Evolutionary conservation across 148 eudicot species (phyloP).

Genomic region (Gaultheria prostrata): DNA sequence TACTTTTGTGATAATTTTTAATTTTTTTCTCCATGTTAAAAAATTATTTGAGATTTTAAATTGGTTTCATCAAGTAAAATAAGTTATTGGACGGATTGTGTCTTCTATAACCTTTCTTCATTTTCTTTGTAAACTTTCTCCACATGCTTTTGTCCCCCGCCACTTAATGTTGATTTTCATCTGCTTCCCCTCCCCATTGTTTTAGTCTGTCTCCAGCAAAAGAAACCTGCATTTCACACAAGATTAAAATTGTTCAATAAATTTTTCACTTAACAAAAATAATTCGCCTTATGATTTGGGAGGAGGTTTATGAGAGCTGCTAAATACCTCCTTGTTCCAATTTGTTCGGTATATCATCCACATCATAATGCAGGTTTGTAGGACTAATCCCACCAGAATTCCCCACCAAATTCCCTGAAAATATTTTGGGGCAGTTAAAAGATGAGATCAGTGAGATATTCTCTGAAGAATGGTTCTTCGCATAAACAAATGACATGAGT

Average conservation of each 20-base stretch:
- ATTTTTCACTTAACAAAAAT: background rate
- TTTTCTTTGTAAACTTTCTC: no score
- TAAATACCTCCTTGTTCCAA: constrained; percentile 3
- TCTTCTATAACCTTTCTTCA: no score
- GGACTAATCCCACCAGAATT: background rate
- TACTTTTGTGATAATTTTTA: no score
- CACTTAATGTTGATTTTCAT: no score
- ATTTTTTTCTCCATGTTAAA: no score
- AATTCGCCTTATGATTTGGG: background rate
- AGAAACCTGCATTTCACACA: constrained; percentile 6
- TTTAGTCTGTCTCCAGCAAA: constrained; percentile 12
- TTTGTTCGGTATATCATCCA: constrained; percentile 9
- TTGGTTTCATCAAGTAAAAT: no score
- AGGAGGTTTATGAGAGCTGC: background rate
- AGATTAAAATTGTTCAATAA: background rate
- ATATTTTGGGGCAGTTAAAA: background rate
- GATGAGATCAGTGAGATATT: background rate
- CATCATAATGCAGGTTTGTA: background rate
- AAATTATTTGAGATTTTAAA: no score
- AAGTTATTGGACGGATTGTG: no score
- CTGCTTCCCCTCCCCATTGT: background rate
- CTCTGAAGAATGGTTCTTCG: background rate
- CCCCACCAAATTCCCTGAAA: constrained; percentile 17
- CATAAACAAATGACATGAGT: background rate
- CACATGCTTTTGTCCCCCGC: no score